phyloP scores from a whole-genome alignment of 805 yeast genomes.

The Saturnispora serradocipensis region DNA sequence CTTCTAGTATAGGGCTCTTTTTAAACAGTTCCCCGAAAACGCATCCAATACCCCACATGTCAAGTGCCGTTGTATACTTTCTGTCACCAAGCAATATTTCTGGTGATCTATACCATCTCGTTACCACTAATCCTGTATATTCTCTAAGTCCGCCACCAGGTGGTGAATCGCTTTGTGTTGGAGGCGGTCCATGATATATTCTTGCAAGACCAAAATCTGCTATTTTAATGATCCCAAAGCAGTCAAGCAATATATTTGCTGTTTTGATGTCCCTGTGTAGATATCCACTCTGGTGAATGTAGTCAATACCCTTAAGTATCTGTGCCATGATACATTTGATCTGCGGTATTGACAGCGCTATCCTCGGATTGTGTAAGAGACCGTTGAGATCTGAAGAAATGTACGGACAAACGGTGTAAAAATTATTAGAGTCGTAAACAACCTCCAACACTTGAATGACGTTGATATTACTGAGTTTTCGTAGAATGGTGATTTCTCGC shows the following conservation, averaged over 20 bases:
- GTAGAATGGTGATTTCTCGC: constrained; percentile 80
- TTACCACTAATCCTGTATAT: constrained; percentile 69
- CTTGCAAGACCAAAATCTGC: constrained; percentile 97
- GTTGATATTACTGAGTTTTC: constrained; percentile 58
- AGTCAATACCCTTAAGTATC: constrained; percentile 69
- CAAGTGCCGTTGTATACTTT: constrained; percentile 87
- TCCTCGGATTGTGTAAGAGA: constrained; percentile 67
- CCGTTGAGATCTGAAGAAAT: constrained; percentile 92
- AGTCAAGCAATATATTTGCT: constrained; percentile 82
- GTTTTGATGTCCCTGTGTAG: constrained; percentile 92
- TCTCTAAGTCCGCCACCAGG: constrained; percentile 49
- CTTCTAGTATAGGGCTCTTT: constrained; percentile 75
- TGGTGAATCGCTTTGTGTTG: constrained; percentile 14
- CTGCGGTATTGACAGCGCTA: constrained; percentile 51
- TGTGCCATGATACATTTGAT: constrained; percentile 80
- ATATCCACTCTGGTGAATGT: constrained; percentile 54
- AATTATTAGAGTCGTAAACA: constrained; percentile 47
- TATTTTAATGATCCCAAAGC: constrained; percentile 68
- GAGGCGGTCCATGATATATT: constrained; percentile 32
- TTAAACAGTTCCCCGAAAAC: constrained; percentile 86
- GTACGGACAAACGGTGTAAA: constrained; percentile 86
- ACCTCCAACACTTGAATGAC: constrained; percentile 72
- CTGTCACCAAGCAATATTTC: constrained; percentile 82
- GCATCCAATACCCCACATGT: constrained; percentile 97
- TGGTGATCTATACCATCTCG: constrained; percentile 97